These are phyloP conservation scores for Castanea crenata DNA, from an alignment of 306 rosid species.

Conservation along the genomic window DNA sequence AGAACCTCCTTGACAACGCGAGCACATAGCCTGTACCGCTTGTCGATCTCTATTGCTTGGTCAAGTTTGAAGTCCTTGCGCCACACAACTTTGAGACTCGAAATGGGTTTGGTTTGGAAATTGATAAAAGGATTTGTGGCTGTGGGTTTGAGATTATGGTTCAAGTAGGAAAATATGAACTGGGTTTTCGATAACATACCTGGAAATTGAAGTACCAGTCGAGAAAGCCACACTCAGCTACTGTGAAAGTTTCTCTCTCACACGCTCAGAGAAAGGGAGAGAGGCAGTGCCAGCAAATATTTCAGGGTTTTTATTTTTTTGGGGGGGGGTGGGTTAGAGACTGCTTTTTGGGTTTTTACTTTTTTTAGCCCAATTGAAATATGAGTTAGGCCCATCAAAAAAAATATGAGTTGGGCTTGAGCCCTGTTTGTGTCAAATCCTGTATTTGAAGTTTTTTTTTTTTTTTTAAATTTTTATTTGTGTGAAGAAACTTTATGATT, in stretches of 20 bases:
- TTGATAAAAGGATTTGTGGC: constrained; percentile 20
- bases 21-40: constrained; percentile 52
- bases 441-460: too few species aligned
- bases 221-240: background rate
- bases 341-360: too few species aligned
- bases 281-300: background rate
- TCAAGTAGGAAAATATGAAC: constrained; percentile 17
- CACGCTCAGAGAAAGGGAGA: background rate
- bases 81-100: constrained; percentile 83
- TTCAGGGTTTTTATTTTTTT: too few species aligned
- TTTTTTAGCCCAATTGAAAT: too few species aligned
- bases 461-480: too few species aligned
- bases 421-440: too few species aligned
- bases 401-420: too few species aligned
- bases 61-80: constrained; percentile 73
- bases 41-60: constrained; percentile 68
- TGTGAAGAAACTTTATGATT: too few species aligned
- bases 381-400: too few species aligned
- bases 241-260: too few species aligned
- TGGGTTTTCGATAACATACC: constrained; percentile 45
- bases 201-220: background rate
- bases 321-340: too few species aligned
- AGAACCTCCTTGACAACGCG: constrained; percentile 65
- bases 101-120: constrained; percentile 31
- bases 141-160: background rate